Conservation (phyloP, 495 filamentous ascomycete genomes). For the Cryomyces minteri region DNA sequence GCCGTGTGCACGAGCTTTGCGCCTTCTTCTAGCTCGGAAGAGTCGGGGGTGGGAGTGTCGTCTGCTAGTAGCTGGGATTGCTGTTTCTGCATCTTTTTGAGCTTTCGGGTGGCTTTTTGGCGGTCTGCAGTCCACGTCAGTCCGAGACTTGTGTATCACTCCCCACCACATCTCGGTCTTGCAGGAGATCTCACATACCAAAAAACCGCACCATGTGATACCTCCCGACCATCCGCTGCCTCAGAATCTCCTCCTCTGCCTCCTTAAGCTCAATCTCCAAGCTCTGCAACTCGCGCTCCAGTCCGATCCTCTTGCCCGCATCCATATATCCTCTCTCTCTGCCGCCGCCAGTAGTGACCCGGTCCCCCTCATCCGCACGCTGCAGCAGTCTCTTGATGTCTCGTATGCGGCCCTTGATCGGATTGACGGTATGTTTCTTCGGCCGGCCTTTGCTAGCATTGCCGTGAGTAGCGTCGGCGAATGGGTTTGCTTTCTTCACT, state of each 20-base stretch:
- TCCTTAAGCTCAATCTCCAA: slow-evolving; percentile 53
- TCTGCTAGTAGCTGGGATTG: slow-evolving; percentile 26
- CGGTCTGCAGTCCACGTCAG: slow-evolving; percentile 36
- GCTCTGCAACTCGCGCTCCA: slow-evolving; percentile 62
- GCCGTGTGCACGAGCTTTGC: slow-evolving; percentile 7
- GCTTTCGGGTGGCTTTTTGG: slow-evolving; percentile 53
- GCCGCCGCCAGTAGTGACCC: no score
- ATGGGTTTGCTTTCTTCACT: slow-evolving; percentile 10
- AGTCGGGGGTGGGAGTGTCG: slow-evolving; percentile 18
- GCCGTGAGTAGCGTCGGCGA: slow-evolving; percentile 16
- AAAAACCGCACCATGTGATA: slow-evolving; percentile 94
- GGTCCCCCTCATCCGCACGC: slow-evolving; percentile 23
- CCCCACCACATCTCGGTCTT: neutral
- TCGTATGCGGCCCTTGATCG: slow-evolving; percentile 39
- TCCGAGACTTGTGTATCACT: neutral
- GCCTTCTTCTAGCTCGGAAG: neutral
- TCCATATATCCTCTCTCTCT: slow-evolving; percentile 26
- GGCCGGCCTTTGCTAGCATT: neutral
- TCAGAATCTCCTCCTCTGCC: slow-evolving; percentile 34
- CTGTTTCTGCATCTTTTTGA: slow-evolving; percentile 22
- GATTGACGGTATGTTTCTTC: slow-evolving; percentile 19
- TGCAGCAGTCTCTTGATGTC: slow-evolving; percentile 44
- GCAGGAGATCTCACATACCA: slow-evolving; percentile 28
- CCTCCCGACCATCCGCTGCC: slow-evolving; percentile 57
- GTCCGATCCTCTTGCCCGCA: slow-evolving; percentile 52